Evolutionary conservation across 352 stramenopile genomes (phyloP), one percentile per base, ranked within the genome.

Genomic region (Elongisporangium senticosum): DNA sequence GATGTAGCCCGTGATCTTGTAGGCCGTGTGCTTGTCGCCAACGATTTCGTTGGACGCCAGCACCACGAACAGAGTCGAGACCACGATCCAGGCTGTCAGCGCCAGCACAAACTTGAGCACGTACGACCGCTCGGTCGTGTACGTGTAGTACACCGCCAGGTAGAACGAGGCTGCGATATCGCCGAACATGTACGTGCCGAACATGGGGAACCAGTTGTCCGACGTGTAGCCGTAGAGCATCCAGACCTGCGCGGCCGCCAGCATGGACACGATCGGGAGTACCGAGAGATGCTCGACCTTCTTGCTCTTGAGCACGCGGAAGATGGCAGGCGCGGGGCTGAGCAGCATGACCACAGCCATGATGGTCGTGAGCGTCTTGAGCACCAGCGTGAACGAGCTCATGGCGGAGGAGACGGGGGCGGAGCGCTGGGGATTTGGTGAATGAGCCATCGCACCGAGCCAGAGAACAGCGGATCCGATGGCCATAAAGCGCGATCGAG

Each of bases 141-240:
- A 79, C 20, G 63, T 69, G n/a, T 79, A 84, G 63, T 83, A 87
- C 13, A 84, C 69, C 1, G 61, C 26, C n/a, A 87, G 56, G 63
- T 83, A 89, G 22, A 78, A 56, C 19, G 68, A 26, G 4, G 63
- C 67, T 11, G 61, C 65, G n/a, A 79, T 60, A 40, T 74, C 70
- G 10, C 70, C 74, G 21, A 72, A 67, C 15, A 55, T 50, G 39
- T 77, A 77, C 26, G 65, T 75, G 2, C 40, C 58, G 23, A 66
- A 77, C 13, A 69, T 63, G 53, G 68, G 67, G 39, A 67, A 79
- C 49, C 72, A 75, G 24, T 63, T 58, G 21, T 54, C 43, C 19
- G 60, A 65, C 17, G 81, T 56, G 63, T 79, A 80, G 24, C 74
- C 72, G 17, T 59, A 81, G 17, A 81, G 64, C 49, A 77, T 75